Evolutionary conservation across 1,284 basidiomycete genomes (phyloP).

Genomic region (Trichosporon faecale): DNA sequence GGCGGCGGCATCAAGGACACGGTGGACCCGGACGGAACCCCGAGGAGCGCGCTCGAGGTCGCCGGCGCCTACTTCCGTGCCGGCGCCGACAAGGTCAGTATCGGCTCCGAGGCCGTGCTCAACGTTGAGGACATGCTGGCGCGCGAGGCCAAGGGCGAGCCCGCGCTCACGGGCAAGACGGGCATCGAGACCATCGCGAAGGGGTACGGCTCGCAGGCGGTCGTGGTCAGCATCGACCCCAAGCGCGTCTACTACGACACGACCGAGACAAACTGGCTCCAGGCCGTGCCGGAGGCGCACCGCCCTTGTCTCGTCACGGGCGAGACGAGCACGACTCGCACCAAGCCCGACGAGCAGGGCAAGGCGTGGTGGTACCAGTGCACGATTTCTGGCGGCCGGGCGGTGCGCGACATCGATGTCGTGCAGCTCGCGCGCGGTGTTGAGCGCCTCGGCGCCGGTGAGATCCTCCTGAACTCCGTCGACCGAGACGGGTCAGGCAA

Average conservation of each 20-base stretch:
- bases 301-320: constrained; percentile 43
- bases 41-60: constrained; percentile 82
- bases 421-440: constrained; percentile 86
- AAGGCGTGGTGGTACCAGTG: constrained; percentile 99
- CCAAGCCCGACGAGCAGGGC: constrained; percentile 60
- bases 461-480: constrained; percentile 93
- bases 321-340: constrained; percentile 55
- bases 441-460: constrained; percentile 87
- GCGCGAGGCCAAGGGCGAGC: constrained; percentile 54
- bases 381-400: constrained; percentile 90
- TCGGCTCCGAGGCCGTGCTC: constrained; percentile 91
- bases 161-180: constrained; percentile 59
- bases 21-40: constrained; percentile 90
- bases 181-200: constrained; percentile 90
- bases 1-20: constrained; percentile 98
- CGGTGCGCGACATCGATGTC: constrained; percentile 82
- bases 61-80: constrained; percentile 95
- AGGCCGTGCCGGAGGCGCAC: constrained; percentile 60
- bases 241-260: constrained; percentile 79
- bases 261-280: constrained; percentile 59
- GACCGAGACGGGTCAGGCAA: constrained; percentile 91
- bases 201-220: constrained; percentile 92
- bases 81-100: constrained; percentile 91
- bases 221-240: constrained; percentile 97
- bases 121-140: constrained; percentile 80